Conservation (phyloP, 139 green algal species). For the Tetratostichococcus sp. region DNA sequence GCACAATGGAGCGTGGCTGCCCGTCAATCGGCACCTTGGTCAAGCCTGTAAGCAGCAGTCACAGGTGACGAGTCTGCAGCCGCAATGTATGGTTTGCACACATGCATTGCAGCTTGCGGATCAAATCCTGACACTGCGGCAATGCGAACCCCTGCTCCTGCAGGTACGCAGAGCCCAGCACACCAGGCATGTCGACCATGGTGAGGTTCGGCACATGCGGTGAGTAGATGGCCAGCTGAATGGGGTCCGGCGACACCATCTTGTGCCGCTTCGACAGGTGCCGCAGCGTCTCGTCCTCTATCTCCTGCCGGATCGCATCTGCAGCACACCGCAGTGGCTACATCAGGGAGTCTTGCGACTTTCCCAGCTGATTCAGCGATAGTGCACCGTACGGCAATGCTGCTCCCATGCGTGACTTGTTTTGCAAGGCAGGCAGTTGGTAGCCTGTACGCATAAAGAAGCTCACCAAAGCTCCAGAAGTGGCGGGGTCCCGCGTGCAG, state of each 20-base stretch:
- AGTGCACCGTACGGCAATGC: slow-evolving; percentile 28
- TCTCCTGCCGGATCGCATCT: slow-evolving; percentile 80
- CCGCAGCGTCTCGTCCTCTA: slow-evolving; percentile 82
- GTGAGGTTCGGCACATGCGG: slow-evolving; percentile 84
- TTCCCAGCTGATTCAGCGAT: too few species aligned
- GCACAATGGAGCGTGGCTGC: slow-evolving; percentile 82
- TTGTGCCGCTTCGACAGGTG: slow-evolving; percentile 56
- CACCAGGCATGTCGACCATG: slow-evolving; percentile 90
- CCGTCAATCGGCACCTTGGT: slow-evolving; percentile 93
- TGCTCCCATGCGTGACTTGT: too few species aligned
- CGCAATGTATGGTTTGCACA: too few species aligned
- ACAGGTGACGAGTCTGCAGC: too few species aligned
- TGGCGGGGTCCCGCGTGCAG: slow-evolving; percentile 66
- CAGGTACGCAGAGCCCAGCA: too few species aligned
- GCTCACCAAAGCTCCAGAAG: slow-evolving; percentile 61
- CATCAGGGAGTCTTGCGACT: too few species aligned
- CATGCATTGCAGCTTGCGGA: too few species aligned
- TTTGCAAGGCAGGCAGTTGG: too few species aligned
- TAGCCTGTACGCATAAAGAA: too few species aligned
- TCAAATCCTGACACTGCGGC: too few species aligned
- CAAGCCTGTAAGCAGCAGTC: slow-evolving; percentile 47
- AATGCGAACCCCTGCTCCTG: too few species aligned
- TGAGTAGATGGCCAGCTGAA: slow-evolving; percentile 84
- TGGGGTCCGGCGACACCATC: slow-evolving; percentile 83
- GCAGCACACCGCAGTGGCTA: slow-evolving; percentile 12